Conservation (phyloP, 345 rosid species). For the Gossypium rotundifolium region DNA sequence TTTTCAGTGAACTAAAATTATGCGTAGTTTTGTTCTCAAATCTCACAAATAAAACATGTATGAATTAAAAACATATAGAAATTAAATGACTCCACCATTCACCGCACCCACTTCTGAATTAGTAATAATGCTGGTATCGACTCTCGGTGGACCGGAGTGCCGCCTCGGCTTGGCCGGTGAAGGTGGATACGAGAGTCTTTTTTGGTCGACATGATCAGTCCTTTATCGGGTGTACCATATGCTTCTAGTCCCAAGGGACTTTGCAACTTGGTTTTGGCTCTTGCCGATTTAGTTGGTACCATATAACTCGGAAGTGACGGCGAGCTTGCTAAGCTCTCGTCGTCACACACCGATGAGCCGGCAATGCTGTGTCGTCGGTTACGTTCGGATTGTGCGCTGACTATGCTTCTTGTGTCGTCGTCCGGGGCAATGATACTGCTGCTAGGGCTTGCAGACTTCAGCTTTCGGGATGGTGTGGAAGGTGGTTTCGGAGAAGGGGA, state of each 20-base stretch:
- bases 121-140: slow-evolving; percentile 36
- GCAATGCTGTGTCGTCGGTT: slow-evolving; percentile 70
- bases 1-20: neutral
- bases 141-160: slow-evolving; percentile 76
- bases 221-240: slow-evolving; percentile 53
- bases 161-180: slow-evolving; percentile 73
- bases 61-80: neutral
- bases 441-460: slow-evolving; percentile 55
- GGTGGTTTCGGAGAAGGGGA: slow-evolving; percentile 55
- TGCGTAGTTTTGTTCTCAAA: neutral
- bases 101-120: slow-evolving; percentile 30
- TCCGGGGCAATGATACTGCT: slow-evolving; percentile 38
- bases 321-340: slow-evolving; percentile 67
- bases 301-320: slow-evolving; percentile 76
- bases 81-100: slow-evolving; percentile 28
- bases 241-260: slow-evolving; percentile 41
- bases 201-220: slow-evolving; percentile 35
- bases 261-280: slow-evolving; percentile 69
- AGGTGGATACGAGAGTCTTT: slow-evolving; percentile 73
- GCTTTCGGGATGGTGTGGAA: slow-evolving; percentile 46
- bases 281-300: slow-evolving; percentile 88
- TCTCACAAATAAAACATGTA: neutral
- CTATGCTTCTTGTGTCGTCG: slow-evolving; percentile 69
- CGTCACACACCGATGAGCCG: slow-evolving; percentile 55
- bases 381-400: slow-evolving; percentile 54